Evolutionary conservation across 2,329 filamentous ascomycete species (phyloP), one percentile per base, ranked within the genome.

Genomic region (Cytospora paraplurivora): DNA sequence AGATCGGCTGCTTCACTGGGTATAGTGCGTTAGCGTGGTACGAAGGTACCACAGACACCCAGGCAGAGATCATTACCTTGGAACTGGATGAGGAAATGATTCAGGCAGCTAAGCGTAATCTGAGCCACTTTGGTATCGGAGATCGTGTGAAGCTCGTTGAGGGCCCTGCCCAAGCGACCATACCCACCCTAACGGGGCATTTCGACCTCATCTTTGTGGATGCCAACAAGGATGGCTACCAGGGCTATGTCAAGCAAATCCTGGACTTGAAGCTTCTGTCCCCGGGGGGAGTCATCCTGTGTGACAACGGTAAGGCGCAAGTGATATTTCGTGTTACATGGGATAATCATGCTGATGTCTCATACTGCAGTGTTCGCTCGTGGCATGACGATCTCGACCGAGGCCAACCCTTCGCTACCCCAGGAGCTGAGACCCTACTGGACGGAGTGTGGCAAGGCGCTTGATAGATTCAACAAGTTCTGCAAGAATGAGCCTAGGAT

Each of bases 201-300:
- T 75, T 74, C 53, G 73, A 75, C 57, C 52, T 75, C 19, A 68
- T 74, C 54, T 74, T 75, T 59, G 65, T 75, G 19, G 72, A 74
- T 35, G 72, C 72, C 3, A 71, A 75, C 58, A 75, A 75, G 65
- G 68, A 72, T 35, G 62, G 62, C 32, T 67, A 68, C 51, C 56
- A 61, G 27, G 56, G 34, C 7, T 70, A 69, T 49, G 62, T 70
- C 54, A 62, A 68, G 55, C 53, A 44, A 27, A 68, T 68, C 56
- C 67, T 68, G 3, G 65, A 69, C 65, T 53, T 65, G 55, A 68
- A 66, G 50, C 19, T 52, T 21, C 50, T 52, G 19, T 52, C 50
- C 17, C 50, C 50, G 8, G 13, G 32, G 19, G 50, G 50, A 15
- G 21, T 52, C n/a, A 52, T 52, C 50, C 21, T 52, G 21, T 52